Evolutionary conservation across 1,284 basidiomycete genomes (phyloP).

Genomic region (Wallemia hederae): DNA sequence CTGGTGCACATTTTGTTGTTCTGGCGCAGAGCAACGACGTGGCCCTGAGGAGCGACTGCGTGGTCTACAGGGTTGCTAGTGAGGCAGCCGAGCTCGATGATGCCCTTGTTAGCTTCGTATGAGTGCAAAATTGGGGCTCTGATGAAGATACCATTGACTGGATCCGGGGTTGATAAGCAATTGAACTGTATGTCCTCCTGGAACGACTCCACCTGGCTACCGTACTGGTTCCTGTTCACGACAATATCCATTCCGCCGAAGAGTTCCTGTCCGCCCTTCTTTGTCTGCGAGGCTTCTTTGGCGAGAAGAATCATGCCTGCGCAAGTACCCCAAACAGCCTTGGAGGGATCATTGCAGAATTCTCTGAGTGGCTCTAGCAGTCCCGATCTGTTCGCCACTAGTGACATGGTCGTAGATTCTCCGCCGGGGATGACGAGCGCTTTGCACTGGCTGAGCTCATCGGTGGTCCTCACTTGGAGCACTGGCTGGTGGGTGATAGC

Average conservation of each 20-base stretch:
- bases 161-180: constrained; percentile 31
- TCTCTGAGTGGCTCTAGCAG: constrained; percentile 47
- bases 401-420: constrained; percentile 81
- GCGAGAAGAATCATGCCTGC: constrained; percentile 82
- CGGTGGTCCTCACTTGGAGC: constrained; percentile 2
- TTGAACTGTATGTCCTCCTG: neutral
- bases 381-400: constrained; percentile 48
- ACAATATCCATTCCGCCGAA: constrained; percentile 53
- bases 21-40: constrained; percentile 64
- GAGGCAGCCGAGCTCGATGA: constrained; percentile 35
- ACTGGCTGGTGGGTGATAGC: constrained; percentile 5
- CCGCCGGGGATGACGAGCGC: constrained; percentile 70
- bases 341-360: constrained; percentile 27
- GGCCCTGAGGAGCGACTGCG: constrained; percentile 22
- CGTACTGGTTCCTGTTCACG: constrained; percentile 50
- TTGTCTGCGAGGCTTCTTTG: constrained; percentile 38
- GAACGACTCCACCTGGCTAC: constrained; percentile 13
- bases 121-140: neutral
- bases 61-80: constrained; percentile 27
- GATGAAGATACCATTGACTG: neutral
- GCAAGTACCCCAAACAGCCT: constrained; percentile 83
- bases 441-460: constrained; percentile 24
- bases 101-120: neutral
- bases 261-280: constrained; percentile 63
- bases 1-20: constrained; percentile 59